Percentiles rank a stretch among this genome's conserved stretches.
Evolutionary conservation across 1,139 yeast genomes (phyloP).

Genomic region (Keqinozyma sinolaborantium): DNA sequence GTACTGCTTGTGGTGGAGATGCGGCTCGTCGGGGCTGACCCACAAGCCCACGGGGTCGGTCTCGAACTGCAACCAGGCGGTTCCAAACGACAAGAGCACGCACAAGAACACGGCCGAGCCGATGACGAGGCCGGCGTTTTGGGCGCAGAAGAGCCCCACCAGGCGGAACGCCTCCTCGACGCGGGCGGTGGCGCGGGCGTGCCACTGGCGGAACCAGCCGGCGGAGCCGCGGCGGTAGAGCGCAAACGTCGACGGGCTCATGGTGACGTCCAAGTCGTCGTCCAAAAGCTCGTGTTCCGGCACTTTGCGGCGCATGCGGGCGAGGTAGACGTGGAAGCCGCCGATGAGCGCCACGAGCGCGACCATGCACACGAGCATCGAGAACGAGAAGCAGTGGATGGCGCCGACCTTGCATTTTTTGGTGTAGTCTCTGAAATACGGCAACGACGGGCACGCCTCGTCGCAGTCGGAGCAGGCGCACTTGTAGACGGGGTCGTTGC

Average conservation of each 20-base stretch:
- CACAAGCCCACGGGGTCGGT: slow-evolving; percentile 79
- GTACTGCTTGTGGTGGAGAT: slow-evolving; percentile 61
- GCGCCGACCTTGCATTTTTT: slow-evolving; percentile 53
- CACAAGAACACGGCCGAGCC: slow-evolving; percentile 41
- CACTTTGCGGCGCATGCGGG: slow-evolving; percentile 8
- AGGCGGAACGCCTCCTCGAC: slow-evolving; percentile 35
- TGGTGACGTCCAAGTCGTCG: slow-evolving; percentile 17
- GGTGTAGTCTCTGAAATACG: slow-evolving; percentile 32
- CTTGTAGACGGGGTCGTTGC: slow-evolving; percentile 62
- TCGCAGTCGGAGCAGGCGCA: slow-evolving; percentile 95
- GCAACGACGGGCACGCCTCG: slow-evolving; percentile 68
- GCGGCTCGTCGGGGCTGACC: slow-evolving; percentile 83
- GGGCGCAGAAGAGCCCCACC: slow-evolving; percentile 54
- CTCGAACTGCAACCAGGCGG: slow-evolving; percentile 57
- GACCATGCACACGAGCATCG: slow-evolving; percentile 52
- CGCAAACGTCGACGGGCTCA: slow-evolving; percentile 13
- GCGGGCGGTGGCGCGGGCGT: slow-evolving; percentile 10
- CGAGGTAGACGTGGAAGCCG: slow-evolving; percentile 33
- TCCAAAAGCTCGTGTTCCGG: slow-evolving; percentile 7
- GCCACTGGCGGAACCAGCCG: slow-evolving; percentile 7
- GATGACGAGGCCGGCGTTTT: slow-evolving; percentile 55
- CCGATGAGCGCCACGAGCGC: slow-evolving; percentile 31
- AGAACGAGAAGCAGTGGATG: slow-evolving; percentile 72
- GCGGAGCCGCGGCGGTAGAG: slow-evolving; percentile 7
- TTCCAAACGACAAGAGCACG: slow-evolving; percentile 49